Evolutionary conservation across 2,329 filamentous ascomycete species (phyloP).

Genomic region (Aspergillus texensis): DNA sequence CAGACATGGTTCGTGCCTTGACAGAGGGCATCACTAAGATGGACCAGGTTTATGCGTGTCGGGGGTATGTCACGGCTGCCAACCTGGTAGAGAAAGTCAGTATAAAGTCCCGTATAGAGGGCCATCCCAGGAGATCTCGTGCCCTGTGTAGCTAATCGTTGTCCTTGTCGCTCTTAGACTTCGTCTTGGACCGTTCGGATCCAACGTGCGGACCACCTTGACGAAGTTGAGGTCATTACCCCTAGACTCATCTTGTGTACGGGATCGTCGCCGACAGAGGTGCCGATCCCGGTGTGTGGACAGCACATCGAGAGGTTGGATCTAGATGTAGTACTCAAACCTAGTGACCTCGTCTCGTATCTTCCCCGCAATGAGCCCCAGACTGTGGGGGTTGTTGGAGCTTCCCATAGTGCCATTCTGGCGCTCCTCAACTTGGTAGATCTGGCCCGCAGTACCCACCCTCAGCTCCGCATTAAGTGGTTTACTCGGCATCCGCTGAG

Average conservation of each 20-base stretch:
- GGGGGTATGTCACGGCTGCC: constrained; percentile 39
- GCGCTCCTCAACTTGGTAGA: constrained; percentile 63
- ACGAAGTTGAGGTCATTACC: constrained; percentile 39
- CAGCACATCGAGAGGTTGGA: constrained; percentile 49
- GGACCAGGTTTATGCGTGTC: constrained; percentile 37
- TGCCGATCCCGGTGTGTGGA: constrained; percentile 46
- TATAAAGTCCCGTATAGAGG: constrained; percentile 4
- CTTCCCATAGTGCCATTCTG: constrained; percentile 65
- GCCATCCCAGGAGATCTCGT: not conserved
- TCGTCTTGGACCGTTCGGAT: constrained; percentile 38
- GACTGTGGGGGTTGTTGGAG: constrained; percentile 62
- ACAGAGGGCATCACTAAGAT: constrained; percentile 45
- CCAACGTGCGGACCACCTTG: constrained; percentile 28
- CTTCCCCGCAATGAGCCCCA: constrained; percentile 39
- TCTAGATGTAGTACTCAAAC: constrained; percentile 60
- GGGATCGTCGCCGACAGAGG: constrained; percentile 55
- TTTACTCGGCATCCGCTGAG: constrained; percentile 63
- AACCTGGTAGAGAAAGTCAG: constrained; percentile 34
- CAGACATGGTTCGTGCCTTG: constrained; percentile 56
- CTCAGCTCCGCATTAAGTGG: constrained; percentile 61
- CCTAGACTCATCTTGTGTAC: constrained; percentile 61
- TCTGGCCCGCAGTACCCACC: constrained; percentile 55
- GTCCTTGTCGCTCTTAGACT: constrained; percentile 19
- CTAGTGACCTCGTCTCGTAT: constrained; percentile 49
- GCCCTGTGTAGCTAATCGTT: constrained; percentile 16